Percentiles rank a stretch among this genome's conserved stretches.
Conservation (phyloP, 2,329 filamentous ascomycete species). For the Fusarium cyanostomum region DNA sequence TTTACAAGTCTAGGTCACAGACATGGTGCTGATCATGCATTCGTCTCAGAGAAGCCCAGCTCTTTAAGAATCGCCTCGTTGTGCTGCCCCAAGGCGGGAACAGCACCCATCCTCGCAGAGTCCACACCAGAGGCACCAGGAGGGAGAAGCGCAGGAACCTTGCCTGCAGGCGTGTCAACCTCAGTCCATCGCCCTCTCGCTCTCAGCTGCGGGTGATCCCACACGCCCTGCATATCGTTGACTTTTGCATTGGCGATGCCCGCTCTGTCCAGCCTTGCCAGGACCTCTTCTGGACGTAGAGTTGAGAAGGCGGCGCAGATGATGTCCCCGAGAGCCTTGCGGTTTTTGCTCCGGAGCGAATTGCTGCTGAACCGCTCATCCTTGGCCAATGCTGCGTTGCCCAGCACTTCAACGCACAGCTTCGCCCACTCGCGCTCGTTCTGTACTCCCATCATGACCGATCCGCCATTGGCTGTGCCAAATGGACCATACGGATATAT, state of each 20-base stretch:
- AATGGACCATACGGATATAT: slow-evolving; percentile 68
- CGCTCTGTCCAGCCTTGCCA: slow-evolving; percentile 55
- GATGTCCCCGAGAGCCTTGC: slow-evolving; percentile 55
- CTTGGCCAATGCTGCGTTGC: slow-evolving; percentile 51
- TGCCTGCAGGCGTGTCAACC: slow-evolving; percentile 57
- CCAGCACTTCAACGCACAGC: slow-evolving; percentile 58
- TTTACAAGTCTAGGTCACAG: too few relatives aligned
- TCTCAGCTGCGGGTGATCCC: slow-evolving; percentile 62
- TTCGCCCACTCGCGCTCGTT: slow-evolving; percentile 65
- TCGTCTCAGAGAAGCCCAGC: neutral
- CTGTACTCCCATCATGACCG: slow-evolving; percentile 66
- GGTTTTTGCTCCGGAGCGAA: slow-evolving; percentile 56
- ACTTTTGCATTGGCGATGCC: slow-evolving; percentile 65
- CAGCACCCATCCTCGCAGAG: slow-evolving; percentile 52
- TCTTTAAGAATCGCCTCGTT: neutral
- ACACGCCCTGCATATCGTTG: slow-evolving; percentile 64
- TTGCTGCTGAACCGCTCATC: slow-evolving; percentile 61
- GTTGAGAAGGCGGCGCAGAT: slow-evolving; percentile 55
- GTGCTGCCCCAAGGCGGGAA: slow-evolving; percentile 61
- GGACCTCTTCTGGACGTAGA: slow-evolving; percentile 52
- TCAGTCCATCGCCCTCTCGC: slow-evolving; percentile 62
- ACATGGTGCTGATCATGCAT: too few relatives aligned
- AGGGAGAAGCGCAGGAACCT: slow-evolving; percentile 59
- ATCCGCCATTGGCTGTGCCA: slow-evolving; percentile 55
- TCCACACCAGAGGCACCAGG: slow-evolving; percentile 51